Base-by-base conservation (phyloP, 192 early-diverging fungal genomes). In the Linnemannia exigua region DNA sequence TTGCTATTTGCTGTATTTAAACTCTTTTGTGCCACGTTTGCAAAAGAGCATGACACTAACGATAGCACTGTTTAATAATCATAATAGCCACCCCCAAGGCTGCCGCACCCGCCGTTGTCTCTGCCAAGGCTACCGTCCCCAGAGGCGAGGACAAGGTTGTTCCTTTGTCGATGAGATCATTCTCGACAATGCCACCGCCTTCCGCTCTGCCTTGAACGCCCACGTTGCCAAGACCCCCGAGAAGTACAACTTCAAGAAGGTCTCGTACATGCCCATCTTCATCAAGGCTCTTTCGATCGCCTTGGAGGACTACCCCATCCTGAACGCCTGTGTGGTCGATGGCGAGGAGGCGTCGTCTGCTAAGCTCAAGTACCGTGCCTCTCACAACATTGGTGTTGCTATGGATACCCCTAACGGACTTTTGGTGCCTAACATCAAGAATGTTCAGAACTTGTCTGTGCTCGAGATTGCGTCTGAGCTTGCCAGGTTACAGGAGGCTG, bases 321-420 rank as follows among this genome's bases (percentile, higher is more conserved):
- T 99, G 50, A 99, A 99, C 75, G 94, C 96, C 28, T 88, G 85
- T 41, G 63, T 99, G 5, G 36, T 94, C 7, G 76, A 77, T 44
- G 79, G 88, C 31, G 79, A 88, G 17, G 87, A 91, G 76, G 86
- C 75, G 9, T 84, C 82, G 0, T 84, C 83, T 36, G 92, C 93
- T 51, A 89, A 90, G 80, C 77, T 99, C 52, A 89, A 89, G 74
- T 98, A 95, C 87, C 91, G 96, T 41, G 90, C 90, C 1, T 87
- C 89, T 7, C 98, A 99, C 87, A 98, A 99, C 88, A 95, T 99
- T 80, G 96, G 97, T 52, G 88, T 99, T 46, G 98, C 98, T 22
- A 97, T 99, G 97, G 98, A 99, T 83, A 98, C 97, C n/a, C 96
- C 97, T 9, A 90, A 94, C 73, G 98, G 98, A 2, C 89, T 99